phyloP scores from a whole-genome alignment of 2,329 filamentous ascomycete species.

The Penicillium polonicum region DNA sequence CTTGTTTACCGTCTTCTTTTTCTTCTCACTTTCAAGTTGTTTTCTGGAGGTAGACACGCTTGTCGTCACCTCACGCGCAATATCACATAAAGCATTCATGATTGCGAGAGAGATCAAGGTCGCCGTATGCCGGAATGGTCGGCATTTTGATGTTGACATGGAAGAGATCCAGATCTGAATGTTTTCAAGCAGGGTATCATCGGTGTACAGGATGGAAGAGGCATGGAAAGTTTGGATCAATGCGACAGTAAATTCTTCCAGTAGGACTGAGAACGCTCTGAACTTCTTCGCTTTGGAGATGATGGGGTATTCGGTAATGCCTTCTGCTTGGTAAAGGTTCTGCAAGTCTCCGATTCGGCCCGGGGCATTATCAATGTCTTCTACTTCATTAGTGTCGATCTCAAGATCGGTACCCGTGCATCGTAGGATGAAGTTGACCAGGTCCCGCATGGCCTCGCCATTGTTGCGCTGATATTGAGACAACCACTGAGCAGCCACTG shows the following conservation, averaged over 20 bases:
- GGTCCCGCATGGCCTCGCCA: conserved; percentile 54
- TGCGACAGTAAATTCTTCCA: conserved; percentile 75
- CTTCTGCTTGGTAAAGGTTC: conserved; percentile 77
- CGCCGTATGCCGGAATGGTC: conserved; percentile 91
- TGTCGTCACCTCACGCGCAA: conserved; percentile 69
- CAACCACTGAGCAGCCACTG: conserved; percentile 59
- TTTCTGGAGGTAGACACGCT: conserved; percentile 73
- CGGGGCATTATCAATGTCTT: conserved; percentile 82
- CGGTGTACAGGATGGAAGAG: conserved; percentile 76
- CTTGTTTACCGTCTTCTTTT: conserved; percentile 71
- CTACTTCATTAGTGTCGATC: conserved; percentile 78
- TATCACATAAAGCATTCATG: conserved; percentile 71
- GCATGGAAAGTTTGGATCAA: conserved; percentile 77
- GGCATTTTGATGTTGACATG: conserved; percentile 82
- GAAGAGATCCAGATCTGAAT: conserved; percentile 84
- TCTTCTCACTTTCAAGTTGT: conserved; percentile 75
- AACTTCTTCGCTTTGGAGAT: conserved; percentile 77
- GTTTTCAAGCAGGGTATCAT: conserved; percentile 77
- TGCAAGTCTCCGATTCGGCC: conserved; percentile 80
- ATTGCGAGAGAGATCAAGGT: conserved; percentile 81
- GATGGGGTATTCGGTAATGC: conserved; percentile 87
- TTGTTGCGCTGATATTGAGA: conserved; percentile 56
- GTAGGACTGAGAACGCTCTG: conserved; percentile 71
- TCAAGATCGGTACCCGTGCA: conserved; percentile 77
- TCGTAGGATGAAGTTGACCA: conserved; percentile 62